Percentiles rank a stretch among this genome's conserved stretches.
Conservation (phyloP, 73 alveolate species). For the Paramecium octaurelia region DNA sequence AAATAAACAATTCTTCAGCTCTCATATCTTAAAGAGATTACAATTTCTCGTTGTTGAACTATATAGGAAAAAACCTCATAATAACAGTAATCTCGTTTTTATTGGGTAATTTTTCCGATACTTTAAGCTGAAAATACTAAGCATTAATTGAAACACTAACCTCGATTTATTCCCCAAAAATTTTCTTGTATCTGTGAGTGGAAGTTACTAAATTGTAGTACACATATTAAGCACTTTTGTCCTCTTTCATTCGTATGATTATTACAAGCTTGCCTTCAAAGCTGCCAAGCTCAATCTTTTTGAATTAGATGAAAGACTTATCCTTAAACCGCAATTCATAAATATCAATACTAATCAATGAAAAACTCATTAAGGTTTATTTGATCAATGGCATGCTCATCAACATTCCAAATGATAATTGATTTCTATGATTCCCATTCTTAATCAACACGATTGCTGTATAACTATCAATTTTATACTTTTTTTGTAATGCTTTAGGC, state of each 20-base stretch:
- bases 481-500: neutral
- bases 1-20: neutral
- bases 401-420: neutral
- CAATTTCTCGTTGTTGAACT: neutral
- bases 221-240: slow-evolving; percentile 15
- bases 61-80: neutral
- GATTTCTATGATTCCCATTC: slow-evolving; percentile 20
- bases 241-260: neutral
- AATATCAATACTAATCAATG: neutral
- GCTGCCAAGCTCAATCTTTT: slow-evolving; percentile 15
- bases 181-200: neutral
- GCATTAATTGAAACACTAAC: neutral
- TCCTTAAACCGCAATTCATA: slow-evolving; percentile 53
- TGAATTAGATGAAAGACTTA: neutral
- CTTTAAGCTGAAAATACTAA: neutral
- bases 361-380: neutral
- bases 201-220: neutral
- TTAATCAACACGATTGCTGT: neutral
- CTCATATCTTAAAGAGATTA: neutral
- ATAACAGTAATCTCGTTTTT: neutral
- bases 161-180: neutral
- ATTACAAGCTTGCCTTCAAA: slow-evolving; percentile 19
- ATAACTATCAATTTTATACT: neutral
- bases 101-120: neutral
- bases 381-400: neutral